Percentiles rank a stretch among this genome's conserved stretches.
These are phyloP conservation scores for Mollisia scopiformis DNA, from an alignment of 2,329 filamentous ascomycete genomes.

Conservation along the genomic window DNA sequence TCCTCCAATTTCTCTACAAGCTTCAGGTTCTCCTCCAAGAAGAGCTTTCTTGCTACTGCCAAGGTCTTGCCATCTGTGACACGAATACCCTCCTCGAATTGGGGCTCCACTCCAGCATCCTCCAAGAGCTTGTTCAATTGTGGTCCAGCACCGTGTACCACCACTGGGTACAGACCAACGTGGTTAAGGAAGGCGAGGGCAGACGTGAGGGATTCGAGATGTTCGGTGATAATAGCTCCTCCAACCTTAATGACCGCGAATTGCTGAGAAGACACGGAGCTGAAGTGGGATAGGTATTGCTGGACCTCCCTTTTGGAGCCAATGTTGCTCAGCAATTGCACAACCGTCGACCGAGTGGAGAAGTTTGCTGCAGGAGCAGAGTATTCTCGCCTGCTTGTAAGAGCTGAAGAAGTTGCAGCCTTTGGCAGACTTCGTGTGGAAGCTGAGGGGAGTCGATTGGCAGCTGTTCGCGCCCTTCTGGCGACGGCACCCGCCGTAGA, in stretches of 20 bases:
- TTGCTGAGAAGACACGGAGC: constrained; percentile 92
- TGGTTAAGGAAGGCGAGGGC: constrained; percentile 91
- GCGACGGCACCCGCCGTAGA: constrained; percentile 34
- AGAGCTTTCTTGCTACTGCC: constrained; percentile 86
- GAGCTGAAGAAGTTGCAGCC: constrained; percentile 30
- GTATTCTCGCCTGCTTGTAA: constrained; percentile 33
- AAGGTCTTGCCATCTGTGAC: constrained; percentile 96
- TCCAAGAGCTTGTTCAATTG: constrained; percentile 92
- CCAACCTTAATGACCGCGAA: constrained; percentile 99
- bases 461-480: constrained; percentile 33
- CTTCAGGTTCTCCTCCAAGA: constrained; percentile 94
- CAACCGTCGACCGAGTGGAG: constrained; percentile 75
- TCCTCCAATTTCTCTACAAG: constrained; percentile 87
- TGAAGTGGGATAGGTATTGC: constrained; percentile 97
- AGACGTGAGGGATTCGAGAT: constrained; percentile 87
- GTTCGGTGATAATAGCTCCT: constrained; percentile 92
- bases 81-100: constrained; percentile 95
- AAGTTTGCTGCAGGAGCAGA: constrained; percentile 34
- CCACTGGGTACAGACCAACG: constrained; percentile 91
- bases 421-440: constrained; percentile 31
- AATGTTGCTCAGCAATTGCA: constrained; percentile 92
- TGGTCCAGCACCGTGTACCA: constrained; percentile 92
- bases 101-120: constrained; percentile 88
- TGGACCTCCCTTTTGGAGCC: constrained; percentile 95
- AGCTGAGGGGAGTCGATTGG: constrained; percentile 28